phyloP scores from a whole-genome alignment of 1,139 yeast genomes.

The Pichia sp. region DNA sequence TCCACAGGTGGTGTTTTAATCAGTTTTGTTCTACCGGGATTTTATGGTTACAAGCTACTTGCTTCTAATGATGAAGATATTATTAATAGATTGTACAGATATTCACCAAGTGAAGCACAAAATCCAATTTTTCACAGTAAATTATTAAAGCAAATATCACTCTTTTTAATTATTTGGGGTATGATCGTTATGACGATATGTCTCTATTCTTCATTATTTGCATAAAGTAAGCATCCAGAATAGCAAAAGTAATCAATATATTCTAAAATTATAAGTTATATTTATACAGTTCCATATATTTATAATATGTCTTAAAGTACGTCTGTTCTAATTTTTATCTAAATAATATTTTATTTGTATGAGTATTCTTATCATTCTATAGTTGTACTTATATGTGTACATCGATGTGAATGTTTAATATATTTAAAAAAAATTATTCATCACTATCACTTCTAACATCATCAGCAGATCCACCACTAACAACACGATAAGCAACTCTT shows the following conservation, averaged over 20 bases:
- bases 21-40: conserved; percentile 53
- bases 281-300: no score
- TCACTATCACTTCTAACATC: conserved; percentile 84
- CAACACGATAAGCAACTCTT: conserved; percentile 62
- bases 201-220: conserved; percentile 27
- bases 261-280: no score
- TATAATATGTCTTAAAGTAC: no score
- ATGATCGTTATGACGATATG: conserved; percentile 49
- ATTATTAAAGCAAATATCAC: conserved; percentile 36
- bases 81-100: conserved; percentile 14
- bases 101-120: conserved; percentile 21
- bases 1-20: conserved; percentile 59
- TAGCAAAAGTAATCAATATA: no score
- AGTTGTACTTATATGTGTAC: no score
- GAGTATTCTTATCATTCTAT: no score
- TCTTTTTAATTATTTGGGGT: conserved; percentile 51
- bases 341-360: no score
- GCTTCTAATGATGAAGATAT: conserved; percentile 28
- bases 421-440: conserved; percentile 28
- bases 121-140: conserved; percentile 23
- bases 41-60: conserved; percentile 48
- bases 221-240: conserved; percentile 3
- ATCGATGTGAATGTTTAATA: background rate
- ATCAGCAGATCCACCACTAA: conserved; percentile 68
- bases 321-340: no score